Base-by-base conservation (phyloP, 352 stramenopile genomes). In the Globisporangium polare region DNA sequence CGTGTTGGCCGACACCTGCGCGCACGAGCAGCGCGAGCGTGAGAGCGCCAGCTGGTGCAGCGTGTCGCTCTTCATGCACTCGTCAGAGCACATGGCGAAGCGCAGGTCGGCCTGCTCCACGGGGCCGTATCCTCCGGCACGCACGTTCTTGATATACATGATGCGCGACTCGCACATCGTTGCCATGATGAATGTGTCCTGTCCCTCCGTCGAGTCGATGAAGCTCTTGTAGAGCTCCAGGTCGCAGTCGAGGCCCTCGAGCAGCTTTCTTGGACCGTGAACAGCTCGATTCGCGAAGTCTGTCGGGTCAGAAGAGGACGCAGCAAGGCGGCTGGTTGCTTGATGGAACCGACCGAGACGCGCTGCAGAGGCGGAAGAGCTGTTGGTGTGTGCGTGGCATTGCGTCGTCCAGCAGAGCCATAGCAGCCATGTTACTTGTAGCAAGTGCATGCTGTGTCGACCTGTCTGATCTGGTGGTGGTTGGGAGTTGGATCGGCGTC, bases 81-180 rank as follows among this genome's bases (percentile, higher is more conserved):
- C 83, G 26, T 81, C 66, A 1, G 88, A 92, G 71, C 89, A 97
- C 89, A 96, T 97, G 54, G 72, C 78, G 7, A 66, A 68, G n/a
- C 73, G 71, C 24, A 97, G 83, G 65, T 90, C 78, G 26, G 69
- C 70, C 60, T 93, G 86, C 46, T 77, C 65, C 31, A 92, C 65
- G 13, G 82, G 82, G 0, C 82, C 82, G 61, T 80, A 90, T 24
- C 63, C 67, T 10, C 82, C 86, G 24, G 83, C 83, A 18, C 73
- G 78, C 27, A 57, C 45, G 26, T 81, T 79, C 60, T 87, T 88
- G 53, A 91, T 62, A 58, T 87, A 86, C 58, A 88, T 62, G 60
- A 92, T 90, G n/a, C 68, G 80, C 24, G 82, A 89, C 67, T 90
- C 80, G 62, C 82, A 92, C 63, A 90, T 54, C 22, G 84, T 80